Evolutionary conservation across 1,284 basidiomycete species (phyloP).

Genomic region (Naganishia albida): DNA sequence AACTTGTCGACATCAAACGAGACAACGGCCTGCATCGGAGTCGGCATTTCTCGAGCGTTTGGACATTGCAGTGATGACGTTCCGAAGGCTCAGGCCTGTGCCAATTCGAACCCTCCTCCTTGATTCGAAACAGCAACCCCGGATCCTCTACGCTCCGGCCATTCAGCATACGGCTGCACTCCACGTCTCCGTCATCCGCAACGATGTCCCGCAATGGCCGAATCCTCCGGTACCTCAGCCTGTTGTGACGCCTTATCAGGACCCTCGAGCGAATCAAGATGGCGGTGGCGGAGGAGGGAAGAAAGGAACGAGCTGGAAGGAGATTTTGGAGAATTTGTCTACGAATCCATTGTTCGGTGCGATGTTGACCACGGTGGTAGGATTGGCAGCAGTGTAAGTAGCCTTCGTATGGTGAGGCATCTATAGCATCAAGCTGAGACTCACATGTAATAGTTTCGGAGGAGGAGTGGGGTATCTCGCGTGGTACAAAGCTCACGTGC

Average conservation of each 20-base stretch:
- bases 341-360: conserved; percentile 49
- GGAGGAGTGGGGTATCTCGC: conserved; percentile 71
- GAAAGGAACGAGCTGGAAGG: conserved; percentile 28
- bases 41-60: too few relatives aligned
- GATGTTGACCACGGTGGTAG: conserved; percentile 51
- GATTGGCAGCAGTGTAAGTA: conserved; percentile 46
- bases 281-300: conserved; percentile 15
- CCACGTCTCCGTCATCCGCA: neutral
- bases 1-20: too few relatives aligned
- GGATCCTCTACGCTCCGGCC: too few relatives aligned
- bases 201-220: conserved; percentile 45
- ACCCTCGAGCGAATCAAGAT: conserved; percentile 4
- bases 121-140: too few relatives aligned
- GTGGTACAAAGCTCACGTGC: conserved; percentile 77
- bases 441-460: conserved; percentile 33
- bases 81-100: too few relatives aligned
- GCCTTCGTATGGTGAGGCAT: too few relatives aligned
- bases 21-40: too few relatives aligned
- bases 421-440: too few relatives aligned
- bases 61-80: too few relatives aligned
- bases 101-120: too few relatives aligned
- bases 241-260: conserved; percentile 40
- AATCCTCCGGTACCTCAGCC: conserved; percentile 42
- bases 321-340: conserved; percentile 45
- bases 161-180: neutral